These are phyloP conservation scores for Neonectria ditissima DNA, from an alignment of 2,329 filamentous ascomycete species.

Conservation along the genomic window DNA sequence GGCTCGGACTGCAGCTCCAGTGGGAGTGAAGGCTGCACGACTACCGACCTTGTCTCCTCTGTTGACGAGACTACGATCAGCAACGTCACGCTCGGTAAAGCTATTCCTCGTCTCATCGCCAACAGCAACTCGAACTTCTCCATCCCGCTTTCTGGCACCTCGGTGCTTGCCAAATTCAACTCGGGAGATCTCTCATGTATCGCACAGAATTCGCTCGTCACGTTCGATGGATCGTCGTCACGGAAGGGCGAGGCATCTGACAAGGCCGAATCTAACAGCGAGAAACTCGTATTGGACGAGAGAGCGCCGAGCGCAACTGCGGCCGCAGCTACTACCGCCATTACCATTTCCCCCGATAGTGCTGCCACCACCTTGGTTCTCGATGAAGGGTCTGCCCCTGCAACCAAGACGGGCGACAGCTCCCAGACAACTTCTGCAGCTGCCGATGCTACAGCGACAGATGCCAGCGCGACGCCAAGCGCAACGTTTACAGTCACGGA, in stretches of 20 bases:
- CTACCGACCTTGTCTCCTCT: constrained; percentile 58
- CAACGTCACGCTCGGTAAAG: constrained; percentile 84
- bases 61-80: constrained; percentile 54
- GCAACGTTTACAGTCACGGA: constrained; percentile 63
- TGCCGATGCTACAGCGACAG: constrained; percentile 29
- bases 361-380: constrained; percentile 37
- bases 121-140: constrained; percentile 76
- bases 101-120: constrained; percentile 79
- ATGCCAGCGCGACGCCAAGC: constrained; percentile 19
- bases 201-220: constrained; percentile 87
- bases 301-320: constrained; percentile 26
- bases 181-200: constrained; percentile 81
- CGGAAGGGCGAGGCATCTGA: constrained; percentile 48
- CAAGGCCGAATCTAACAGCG: constrained; percentile 41
- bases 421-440: constrained; percentile 28
- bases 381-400: constrained; percentile 36
- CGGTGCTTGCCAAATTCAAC: constrained; percentile 82
- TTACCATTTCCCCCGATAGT: constrained; percentile 36
- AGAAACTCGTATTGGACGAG: constrained; percentile 26
- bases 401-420: constrained; percentile 21
- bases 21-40: constrained; percentile 65
- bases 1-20: constrained; percentile 63
- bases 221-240: constrained; percentile 73
- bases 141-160: constrained; percentile 77
- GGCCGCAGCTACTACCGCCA: constrained; percentile 24